Base-by-base conservation (phyloP, 169 alveolate genomes). In the Eimeria maxima region DNA sequence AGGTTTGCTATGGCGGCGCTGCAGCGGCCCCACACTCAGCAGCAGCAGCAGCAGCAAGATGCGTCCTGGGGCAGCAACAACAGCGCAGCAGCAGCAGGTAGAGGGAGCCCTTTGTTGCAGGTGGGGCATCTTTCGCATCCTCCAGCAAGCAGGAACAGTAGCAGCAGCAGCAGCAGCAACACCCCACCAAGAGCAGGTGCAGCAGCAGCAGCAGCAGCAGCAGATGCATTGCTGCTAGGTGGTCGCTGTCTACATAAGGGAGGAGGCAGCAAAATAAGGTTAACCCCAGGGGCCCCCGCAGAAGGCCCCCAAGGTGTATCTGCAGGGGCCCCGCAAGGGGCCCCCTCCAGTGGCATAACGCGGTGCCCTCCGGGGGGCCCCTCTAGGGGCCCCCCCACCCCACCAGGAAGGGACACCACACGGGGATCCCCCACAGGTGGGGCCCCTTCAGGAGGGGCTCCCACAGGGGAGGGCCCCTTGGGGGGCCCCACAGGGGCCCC, bases 381-480 rank as follows among this genome's bases (percentile, higher is more conserved):
- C 60, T 53, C 13, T 13, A 53, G 60, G 60, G 60, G 60, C 18
- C 60, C 60, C 60, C 13, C 13, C 60, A 53, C n/a, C n/a, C n/a
- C n/a, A n/a, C n/a, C n/a, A n/a, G n/a, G n/a, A n/a, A n/a, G n/a
- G n/a, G n/a, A n/a, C n/a, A n/a, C 74, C 74, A 16, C 74, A 22
- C 10, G 74, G 74, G 74, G 74, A n/a, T n/a, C 74, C 74, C 74
- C 74, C 33, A 50, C 57, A 50, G 57, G 18, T 7, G 57, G 18
- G 11, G 11, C 57, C n/a, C n/a, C n/a, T n/a, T n/a, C n/a, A n/a
- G n/a, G n/a, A n/a, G 60, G 60, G 60, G 60, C 18, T 53, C 60
- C 60, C 78, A 10, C 78, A 67, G 78, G 78, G 78, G 78, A 50
- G 84, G 84, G 84, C 53, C 44, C 74, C 74, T n/a, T n/a, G 11